Percentiles rank a stretch among this genome's conserved stretches.
These are phyloP conservation scores for Castanospermum australe DNA, from an alignment of 306 rosid species.

Conservation along the genomic window DNA sequence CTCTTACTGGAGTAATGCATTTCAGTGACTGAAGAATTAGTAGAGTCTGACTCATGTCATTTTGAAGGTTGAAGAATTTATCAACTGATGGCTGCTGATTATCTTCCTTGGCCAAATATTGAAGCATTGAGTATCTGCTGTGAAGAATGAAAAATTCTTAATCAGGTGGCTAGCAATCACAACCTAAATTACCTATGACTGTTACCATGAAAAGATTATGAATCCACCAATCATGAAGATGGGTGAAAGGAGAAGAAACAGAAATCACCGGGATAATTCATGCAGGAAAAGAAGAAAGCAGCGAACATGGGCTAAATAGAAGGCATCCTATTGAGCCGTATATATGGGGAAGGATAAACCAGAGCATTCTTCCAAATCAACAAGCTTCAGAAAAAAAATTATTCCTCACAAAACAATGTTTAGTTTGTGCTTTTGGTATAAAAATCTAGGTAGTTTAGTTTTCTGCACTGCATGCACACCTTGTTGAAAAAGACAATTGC, in stretches of 20 bases:
- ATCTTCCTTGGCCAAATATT: slow-evolving; percentile 20
- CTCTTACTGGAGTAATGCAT: slow-evolving; percentile 7
- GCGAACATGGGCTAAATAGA: too few species aligned
- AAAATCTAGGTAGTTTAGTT: too few species aligned
- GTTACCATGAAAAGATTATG: not conserved
- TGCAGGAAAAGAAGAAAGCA: too few species aligned
- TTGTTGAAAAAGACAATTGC: too few species aligned
- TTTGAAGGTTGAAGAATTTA: slow-evolving; percentile 26
- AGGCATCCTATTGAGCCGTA: too few species aligned
- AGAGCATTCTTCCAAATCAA: too few species aligned
- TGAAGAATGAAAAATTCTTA: not conserved
- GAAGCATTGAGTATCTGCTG: slow-evolving; percentile 37
- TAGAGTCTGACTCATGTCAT: slow-evolving; percentile 13
- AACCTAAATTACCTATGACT: not conserved
- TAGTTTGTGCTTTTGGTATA: too few species aligned
- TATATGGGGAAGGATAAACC: too few species aligned
- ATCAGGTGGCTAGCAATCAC: not conserved
- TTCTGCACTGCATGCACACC: too few species aligned
- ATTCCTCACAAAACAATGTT: too few species aligned
- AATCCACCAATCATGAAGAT: not conserved
- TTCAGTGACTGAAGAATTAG: slow-evolving; percentile 19
- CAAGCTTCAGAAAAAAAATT: too few species aligned
- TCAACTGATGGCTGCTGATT: slow-evolving; percentile 19
- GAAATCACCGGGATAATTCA: not conserved
- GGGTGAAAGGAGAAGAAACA: not conserved